Conservation (phyloP, 352 stramenopile genomes). For the Phytopythium chamaehyphon region DNA sequence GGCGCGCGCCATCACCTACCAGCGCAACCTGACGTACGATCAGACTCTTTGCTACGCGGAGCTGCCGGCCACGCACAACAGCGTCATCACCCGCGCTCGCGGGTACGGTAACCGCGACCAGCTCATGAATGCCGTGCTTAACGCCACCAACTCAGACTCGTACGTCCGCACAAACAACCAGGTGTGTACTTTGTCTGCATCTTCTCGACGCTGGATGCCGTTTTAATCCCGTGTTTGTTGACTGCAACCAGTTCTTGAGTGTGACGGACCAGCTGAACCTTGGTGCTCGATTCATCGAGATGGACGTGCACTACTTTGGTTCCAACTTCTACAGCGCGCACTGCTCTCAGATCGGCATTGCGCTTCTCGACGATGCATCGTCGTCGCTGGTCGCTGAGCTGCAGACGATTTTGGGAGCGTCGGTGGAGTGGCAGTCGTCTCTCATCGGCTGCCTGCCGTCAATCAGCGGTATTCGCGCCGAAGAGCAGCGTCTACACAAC, state of each 20-base stretch:
- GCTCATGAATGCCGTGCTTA: slow-evolving; percentile 55
- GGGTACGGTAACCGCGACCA: slow-evolving; percentile 78
- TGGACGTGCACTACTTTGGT: slow-evolving; percentile 81
- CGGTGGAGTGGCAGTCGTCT: slow-evolving; percentile 50
- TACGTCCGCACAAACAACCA: slow-evolving; percentile 74
- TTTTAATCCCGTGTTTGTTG: background rate
- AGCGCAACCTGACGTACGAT: slow-evolving; percentile 69
- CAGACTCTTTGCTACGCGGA: slow-evolving; percentile 69
- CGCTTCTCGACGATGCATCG: slow-evolving; percentile 53
- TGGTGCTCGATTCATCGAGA: slow-evolving; percentile 70
- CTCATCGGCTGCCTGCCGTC: slow-evolving; percentile 76
- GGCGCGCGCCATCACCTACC: slow-evolving; percentile 47
- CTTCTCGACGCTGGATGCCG: background rate
- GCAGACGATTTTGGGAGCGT: slow-evolving; percentile 25
- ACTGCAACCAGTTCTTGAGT: slow-evolving; percentile 35
- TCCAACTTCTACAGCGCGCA: slow-evolving; percentile 64
- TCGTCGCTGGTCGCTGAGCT: slow-evolving; percentile 29
- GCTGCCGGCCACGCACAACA: slow-evolving; percentile 73
- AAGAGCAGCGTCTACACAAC: slow-evolving; percentile 47
- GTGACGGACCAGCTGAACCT: slow-evolving; percentile 78
- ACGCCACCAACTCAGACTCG: slow-evolving; percentile 42
- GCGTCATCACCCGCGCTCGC: slow-evolving; percentile 55
- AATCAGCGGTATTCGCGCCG: slow-evolving; percentile 70
- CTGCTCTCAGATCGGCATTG: slow-evolving; percentile 56
- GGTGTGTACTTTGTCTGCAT: background rate